Evolutionary conservation across 805 yeast genomes (phyloP), one percentile per base, ranked within the genome.

Genomic region (Starmera caribaea): DNA sequence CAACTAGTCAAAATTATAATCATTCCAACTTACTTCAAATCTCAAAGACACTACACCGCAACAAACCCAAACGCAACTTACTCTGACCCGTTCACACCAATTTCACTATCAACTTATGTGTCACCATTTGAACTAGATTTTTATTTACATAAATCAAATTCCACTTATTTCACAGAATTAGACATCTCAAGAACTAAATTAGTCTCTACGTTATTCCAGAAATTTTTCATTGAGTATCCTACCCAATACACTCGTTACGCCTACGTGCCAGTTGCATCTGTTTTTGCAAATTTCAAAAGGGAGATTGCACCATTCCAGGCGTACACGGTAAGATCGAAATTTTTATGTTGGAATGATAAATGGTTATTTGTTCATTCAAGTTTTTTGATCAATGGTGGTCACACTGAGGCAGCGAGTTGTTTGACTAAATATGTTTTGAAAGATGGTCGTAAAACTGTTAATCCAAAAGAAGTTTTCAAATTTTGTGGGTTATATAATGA

Each of bases 101-200:
- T 65, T 1, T 49, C 55, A 12, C 65, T 65, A 46, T 46, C 57
- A 16, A 72, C 88, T 0, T 75, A 74, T 43, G 83, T 82, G 26
- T 79, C 90, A 1, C 76, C 83, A 8, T 61, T 83, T 52, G 97
- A 89, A 55, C 78, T 86, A 54, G 97, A 89, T 59, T 73, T 84
- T 65, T 86, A 86, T 54, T 51, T 87, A 36, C 97, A 89, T 65
- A 90, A 89, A 63, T 76, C 82, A 41, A 90, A 90, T 57, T 78
- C 90, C 7, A 82, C 95, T 1, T 90, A 89, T 60, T 81, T 83
- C 52, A 62, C 68, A 15, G 97, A 89, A 48, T 65, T 86, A 55
- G 97, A 89, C 55, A 68, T 87, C 45, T 77, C 85, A 3, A 74
- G 97, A 54, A 69, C 83, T 8, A 75, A 77, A 41, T 59, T 80